These are phyloP conservation scores for Babesia ovata DNA, from an alignment of 169 alveolate species.

Conservation along the genomic window DNA sequence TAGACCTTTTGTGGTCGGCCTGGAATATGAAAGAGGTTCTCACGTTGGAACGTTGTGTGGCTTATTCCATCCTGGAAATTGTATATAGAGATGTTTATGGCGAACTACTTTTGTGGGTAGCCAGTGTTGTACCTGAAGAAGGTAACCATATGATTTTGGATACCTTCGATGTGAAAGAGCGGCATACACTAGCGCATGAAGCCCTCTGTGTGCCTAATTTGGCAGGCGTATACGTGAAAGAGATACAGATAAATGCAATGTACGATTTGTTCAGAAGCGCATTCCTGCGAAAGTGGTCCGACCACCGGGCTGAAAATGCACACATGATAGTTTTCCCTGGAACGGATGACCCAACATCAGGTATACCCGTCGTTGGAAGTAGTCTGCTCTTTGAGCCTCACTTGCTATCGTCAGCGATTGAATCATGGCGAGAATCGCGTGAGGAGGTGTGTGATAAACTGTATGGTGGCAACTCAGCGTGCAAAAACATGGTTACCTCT, in stretches of 20 bases:
- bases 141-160: neutral
- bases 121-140: too few relatives aligned
- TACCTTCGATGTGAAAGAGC: neutral
- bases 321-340: neutral
- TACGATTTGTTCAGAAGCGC: neutral
- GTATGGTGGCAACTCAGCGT: slow-evolving; percentile 13
- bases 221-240: neutral
- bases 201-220: slow-evolving; percentile 1
- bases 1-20: slow-evolving; percentile 31
- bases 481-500: slow-evolving; percentile 3
- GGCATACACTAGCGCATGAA: neutral
- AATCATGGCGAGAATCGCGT: neutral
- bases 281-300: neutral
- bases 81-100: neutral
- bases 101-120: too few relatives aligned
- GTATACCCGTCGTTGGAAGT: neutral
- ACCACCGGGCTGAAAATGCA: neutral
- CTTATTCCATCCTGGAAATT: slow-evolving; percentile 3
- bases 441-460: neutral
- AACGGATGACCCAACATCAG: neutral
- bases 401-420: neutral
- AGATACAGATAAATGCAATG: neutral
- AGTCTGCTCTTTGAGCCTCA: too few relatives aligned
- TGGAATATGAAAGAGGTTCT: slow-evolving; percentile 5
- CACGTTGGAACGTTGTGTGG: slow-evolving; percentile 32